These are phyloP conservation scores for Euphorbia tirucalli DNA, from an alignment of 345 rosid species.

Conservation along the genomic window DNA sequence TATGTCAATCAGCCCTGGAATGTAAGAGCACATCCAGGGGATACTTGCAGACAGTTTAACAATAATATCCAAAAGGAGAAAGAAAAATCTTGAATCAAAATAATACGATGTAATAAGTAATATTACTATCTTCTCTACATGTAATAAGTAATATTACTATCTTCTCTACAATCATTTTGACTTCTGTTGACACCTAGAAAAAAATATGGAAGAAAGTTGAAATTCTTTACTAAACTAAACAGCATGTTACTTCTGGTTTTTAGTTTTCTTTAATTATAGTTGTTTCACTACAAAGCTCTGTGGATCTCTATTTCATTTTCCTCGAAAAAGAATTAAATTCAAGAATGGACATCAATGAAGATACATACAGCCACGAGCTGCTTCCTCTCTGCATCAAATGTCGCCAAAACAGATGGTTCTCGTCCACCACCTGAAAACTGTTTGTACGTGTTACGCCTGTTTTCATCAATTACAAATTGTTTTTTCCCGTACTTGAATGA, in stretches of 20 bases:
- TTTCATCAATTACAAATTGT: slow-evolving; percentile 21
- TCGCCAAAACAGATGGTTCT: slow-evolving; percentile 26
- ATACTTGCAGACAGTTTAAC: slow-evolving; percentile 6
- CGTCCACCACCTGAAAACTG: slow-evolving; percentile 17
- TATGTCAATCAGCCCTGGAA: slow-evolving; percentile 10
- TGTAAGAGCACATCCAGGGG: too few relatives aligned
- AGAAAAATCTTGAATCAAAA: neutral
- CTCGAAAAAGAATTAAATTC: slow-evolving; percentile 13
- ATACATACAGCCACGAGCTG: slow-evolving; percentile 39
- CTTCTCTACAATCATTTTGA: neutral
- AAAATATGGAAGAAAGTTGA: neutral
- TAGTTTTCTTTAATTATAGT: neutral
- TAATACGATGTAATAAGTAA: neutral
- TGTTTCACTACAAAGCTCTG: neutral
- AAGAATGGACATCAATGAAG: slow-evolving; percentile 8
- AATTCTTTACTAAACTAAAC: slow-evolving; percentile 2
- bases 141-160: too few relatives aligned
- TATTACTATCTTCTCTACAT: too few relatives aligned
- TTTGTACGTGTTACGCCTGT: slow-evolving; percentile 28
- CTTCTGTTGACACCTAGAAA: too few relatives aligned
- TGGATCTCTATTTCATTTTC: slow-evolving; percentile 9
- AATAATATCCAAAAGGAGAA: neutral
- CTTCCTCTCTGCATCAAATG: slow-evolving; percentile 33
- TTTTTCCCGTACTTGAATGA: slow-evolving; percentile 19
- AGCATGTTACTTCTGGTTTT: neutral